phyloP scores from a whole-genome alignment of 306 rosid genomes.

The Prunus armeniaca region DNA sequence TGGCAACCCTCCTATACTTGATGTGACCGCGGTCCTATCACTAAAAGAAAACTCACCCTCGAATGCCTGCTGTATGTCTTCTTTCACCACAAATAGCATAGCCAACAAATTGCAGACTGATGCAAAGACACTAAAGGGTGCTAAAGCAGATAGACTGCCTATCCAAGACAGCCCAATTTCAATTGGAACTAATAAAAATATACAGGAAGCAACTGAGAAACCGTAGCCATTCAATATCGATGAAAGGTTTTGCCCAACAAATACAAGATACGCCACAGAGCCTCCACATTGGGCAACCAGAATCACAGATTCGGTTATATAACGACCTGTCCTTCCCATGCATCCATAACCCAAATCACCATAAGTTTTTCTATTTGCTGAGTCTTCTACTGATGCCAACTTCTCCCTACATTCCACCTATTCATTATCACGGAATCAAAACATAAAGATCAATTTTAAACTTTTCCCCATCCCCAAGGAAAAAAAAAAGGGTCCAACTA shows the following conservation, averaged over 20 bases:
- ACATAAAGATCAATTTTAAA: neutral
- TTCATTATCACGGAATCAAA: neutral
- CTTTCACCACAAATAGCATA: conserved; percentile 74
- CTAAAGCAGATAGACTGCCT: conserved; percentile 59
- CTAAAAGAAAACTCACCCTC: conserved; percentile 47
- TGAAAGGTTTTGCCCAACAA: conserved; percentile 71
- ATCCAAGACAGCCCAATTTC: conserved; percentile 85
- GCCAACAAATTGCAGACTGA: conserved; percentile 71
- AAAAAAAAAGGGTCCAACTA: neutral
- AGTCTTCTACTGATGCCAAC: conserved; percentile 50
- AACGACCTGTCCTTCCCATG: conserved; percentile 67
- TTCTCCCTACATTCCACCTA: conserved; percentile 72
- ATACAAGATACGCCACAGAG: conserved; percentile 75
- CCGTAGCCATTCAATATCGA: conserved; percentile 45
- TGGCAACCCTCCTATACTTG: conserved; percentile 75
- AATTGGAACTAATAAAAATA: conserved; percentile 58
- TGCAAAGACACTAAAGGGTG: conserved; percentile 91
- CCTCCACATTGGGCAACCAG: conserved; percentile 70
- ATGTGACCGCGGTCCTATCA: conserved; percentile 62
- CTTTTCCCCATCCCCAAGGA: neutral
- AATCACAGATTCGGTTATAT: conserved; percentile 58
- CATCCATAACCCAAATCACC: conserved; percentile 75
- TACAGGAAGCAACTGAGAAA: conserved; percentile 32
- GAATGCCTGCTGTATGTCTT: conserved; percentile 50
- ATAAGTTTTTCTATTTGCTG: conserved; percentile 45